These are phyloP conservation scores for Yamadazyma sp. DNA, from an alignment of 1,139 yeast genomes.

Conservation along the genomic window DNA sequence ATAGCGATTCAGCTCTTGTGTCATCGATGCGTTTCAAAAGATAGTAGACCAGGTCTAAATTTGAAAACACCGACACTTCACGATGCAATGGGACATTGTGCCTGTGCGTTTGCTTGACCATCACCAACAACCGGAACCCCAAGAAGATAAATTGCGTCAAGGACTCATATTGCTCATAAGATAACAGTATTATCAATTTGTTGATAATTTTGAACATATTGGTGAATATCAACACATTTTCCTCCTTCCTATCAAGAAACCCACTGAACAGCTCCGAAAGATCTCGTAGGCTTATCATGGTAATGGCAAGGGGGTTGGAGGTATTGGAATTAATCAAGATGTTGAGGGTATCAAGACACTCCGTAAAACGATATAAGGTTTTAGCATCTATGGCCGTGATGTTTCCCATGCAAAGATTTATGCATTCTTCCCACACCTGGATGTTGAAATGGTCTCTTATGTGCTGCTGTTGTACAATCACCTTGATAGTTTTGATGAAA, in stretches of 20 bases:
- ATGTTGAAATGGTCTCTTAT: slow-evolving; percentile 15
- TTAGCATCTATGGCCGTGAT: not conserved
- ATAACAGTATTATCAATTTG: slow-evolving; percentile 9
- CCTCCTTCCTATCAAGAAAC: not conserved
- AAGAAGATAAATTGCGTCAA: slow-evolving; percentile 5
- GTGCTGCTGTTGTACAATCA: slow-evolving; percentile 14
- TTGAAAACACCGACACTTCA: slow-evolving; percentile 12
- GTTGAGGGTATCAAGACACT: slow-evolving; percentile 6
- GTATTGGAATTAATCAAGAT: slow-evolving; percentile 6
- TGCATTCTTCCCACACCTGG: slow-evolving; percentile 10
- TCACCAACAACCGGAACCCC: slow-evolving; percentile 9
- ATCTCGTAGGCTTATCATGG: slow-evolving; percentile 2
- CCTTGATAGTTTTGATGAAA: slow-evolving; percentile 9
- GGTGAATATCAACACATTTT: not conserved
- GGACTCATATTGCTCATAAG: slow-evolving; percentile 9
- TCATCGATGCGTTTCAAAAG: not conserved
- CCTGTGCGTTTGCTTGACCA: slow-evolving; percentile 8
- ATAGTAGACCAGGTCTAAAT: slow-evolving; percentile 11
- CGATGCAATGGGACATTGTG: slow-evolving; percentile 8
- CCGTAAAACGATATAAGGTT: not conserved
- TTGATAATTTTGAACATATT: slow-evolving; percentile 9
- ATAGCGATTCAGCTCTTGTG: not conserved
- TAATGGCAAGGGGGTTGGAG: not conserved
- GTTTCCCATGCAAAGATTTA: slow-evolving; percentile 5
- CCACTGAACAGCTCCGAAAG: not conserved